Evolutionary conservation across 1,139 yeast genomes (phyloP), one percentile per base, ranked within the genome.

Genomic region (Taiozyma onychis): DNA sequence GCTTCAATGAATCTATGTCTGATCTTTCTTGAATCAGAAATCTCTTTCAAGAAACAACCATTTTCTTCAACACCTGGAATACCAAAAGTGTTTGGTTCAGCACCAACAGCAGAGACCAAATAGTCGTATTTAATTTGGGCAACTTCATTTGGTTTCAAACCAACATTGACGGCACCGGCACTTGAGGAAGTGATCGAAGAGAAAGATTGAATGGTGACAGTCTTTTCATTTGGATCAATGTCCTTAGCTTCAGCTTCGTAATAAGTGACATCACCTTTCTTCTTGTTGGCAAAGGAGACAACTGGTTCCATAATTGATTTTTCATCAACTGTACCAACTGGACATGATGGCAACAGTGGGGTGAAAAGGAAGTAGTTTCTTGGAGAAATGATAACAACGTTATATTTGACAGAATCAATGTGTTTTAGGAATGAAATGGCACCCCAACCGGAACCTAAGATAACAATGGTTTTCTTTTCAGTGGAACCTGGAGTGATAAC

Each of bases 381-480:
- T 55, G 98, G 97, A 39, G 97, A 88, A 47, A 91, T 86, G 50
- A 91, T 84, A 50, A 88, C 83, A 49, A 91, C 96, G 66, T 91
- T 88, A 73, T 90, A 91, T 66, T 85, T 74, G 44, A 91, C 74
- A 47, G 97, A 85, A 68, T 91, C 97, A 68, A 91, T 76, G 66
- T 85, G 81, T 73, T 89, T 90, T 69, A 91, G 76, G 58, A 90
- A 72, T 3, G 93, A 81, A 48, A 87, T 83, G 16, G 96, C 81
- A 51, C 96, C 97, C 97, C 97, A 91, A 51, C 97, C 97, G 44
- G 96, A 81, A 53, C 98, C 97, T 61, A 91, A 78, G 53, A 91
- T 83, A 47, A 90, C 96, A 45, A 71, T 66, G 43, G 66, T 67
- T 52, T 71, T 71, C 57, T 69, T 71, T 48, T 62, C 64, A 41